Evolutionary conservation across 352 stramenopile genomes (phyloP), one percentile per base, ranked within the genome.

Genomic region (Globisporangium sylvaticum): DNA sequence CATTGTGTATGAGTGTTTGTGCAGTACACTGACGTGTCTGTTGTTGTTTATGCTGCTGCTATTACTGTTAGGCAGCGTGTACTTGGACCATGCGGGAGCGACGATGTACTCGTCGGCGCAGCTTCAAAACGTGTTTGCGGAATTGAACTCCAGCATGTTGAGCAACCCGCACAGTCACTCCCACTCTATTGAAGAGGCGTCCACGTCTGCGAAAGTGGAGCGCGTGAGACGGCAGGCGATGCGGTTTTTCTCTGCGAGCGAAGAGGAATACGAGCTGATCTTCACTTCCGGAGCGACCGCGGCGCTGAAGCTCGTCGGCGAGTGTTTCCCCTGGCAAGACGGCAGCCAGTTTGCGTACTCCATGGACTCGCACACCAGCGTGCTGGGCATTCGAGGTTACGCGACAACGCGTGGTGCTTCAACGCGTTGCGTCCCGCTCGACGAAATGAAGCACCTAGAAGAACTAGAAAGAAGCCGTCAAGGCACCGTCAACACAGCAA

Each of bases 281-380:
- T 96, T 97, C 73, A 97, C 89, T 12, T 91, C 87, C 4, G 89
- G 89, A 1, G 83, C 89, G 12, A 97, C 89, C 2, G 81, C 84
- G 4, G 79, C 80, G 27, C 71, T 97, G 15, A 95, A 97, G 64
- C 69, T 95, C 32, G 76, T 95, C 0, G 89, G 87, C 24, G 88
- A 96, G 59, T 83, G 74, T 58, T 95, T 97, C 65, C 85, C 88
- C 2, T 97, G 84, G 79, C 79, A 62, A 1, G 18, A 67, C 1
- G 59, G 72, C 18, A 91, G 82, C 66, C 70, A 42, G 3, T 92
- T 90, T 61, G 81, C 77, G 14, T 74, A 92, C 64, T 73, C 82
- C 0, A 77, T 86, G 48, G 83, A 92, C 65, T 85, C 80, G 10
- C 84, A 94, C 68, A 91, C 84, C 6, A 94, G 84, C 50, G 83